phyloP scores from a whole-genome alignment of 192 early-diverging fungal species.

The Backusella morwellensis region DNA sequence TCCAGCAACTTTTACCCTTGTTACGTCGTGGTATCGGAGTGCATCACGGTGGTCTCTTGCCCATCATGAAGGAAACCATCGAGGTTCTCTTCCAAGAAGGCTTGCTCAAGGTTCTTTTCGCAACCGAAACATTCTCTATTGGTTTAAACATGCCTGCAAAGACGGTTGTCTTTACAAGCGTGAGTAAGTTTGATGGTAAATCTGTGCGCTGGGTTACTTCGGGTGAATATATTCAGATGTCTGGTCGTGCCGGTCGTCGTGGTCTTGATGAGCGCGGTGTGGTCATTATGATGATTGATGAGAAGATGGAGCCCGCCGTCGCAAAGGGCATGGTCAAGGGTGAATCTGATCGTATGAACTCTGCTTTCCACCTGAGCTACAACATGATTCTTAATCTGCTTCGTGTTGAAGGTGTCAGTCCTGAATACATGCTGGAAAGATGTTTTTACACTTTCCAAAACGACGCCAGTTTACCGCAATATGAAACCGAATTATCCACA shows the following conservation, averaged over 20 bases:
- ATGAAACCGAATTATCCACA: conserved; percentile 59
- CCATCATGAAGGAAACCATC: conserved; percentile 98
- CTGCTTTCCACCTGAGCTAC: conserved; percentile 95
- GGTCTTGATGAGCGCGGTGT: conserved; percentile 96
- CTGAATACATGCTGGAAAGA: conserved; percentile 89
- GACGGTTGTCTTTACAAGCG: conserved; percentile 94
- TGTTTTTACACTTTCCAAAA: conserved; percentile 96
- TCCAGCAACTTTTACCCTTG: conserved; percentile 89
- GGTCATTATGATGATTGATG: conserved; percentile 95
- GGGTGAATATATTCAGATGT: conserved; percentile 99
- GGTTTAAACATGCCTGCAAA: conserved; percentile 99
- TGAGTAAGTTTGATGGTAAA: conserved; percentile 92
- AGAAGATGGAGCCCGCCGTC: conserved; percentile 90
- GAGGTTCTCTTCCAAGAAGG: conserved; percentile 92
- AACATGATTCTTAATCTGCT: conserved; percentile 96
- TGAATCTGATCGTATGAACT: conserved; percentile 80
- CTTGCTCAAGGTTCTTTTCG: conserved; percentile 90
- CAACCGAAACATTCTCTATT: conserved; percentile 98
- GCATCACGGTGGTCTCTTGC: conserved; percentile 94
- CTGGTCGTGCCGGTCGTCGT: conserved; percentile 94
- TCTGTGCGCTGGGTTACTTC: conserved; percentile 78
- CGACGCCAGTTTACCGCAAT: conserved; percentile 73
- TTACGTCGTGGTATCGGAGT: conserved; percentile 93
- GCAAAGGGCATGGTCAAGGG: conserved; percentile 95
- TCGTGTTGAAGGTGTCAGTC: conserved; percentile 90